Evolutionary conservation across 352 stramenopile species (phyloP), one percentile per base, ranked within the genome.

Genomic region (Saprolegnia diclina): DNA sequence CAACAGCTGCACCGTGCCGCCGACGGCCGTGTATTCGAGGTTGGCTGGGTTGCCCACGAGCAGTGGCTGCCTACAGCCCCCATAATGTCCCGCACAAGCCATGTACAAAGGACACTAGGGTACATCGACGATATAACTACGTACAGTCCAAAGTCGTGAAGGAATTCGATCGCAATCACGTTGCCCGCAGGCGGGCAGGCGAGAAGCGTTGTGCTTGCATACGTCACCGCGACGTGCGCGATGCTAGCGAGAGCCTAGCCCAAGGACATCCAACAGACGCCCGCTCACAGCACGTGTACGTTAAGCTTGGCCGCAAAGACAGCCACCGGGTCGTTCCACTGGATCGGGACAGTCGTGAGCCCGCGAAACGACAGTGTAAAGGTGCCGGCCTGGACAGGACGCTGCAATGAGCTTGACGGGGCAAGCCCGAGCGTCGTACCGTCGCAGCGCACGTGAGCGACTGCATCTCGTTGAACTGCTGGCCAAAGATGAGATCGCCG

Each of bases 391-490:
- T 90, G n/a, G n/a, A n/a, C n/a, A 24, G 2, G 35, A n/a, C 35
- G 50, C 19, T 50, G 45, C 42, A 37, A 54, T 18, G 45, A 37
- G 6, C n/a, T 5, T 29, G n/a, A 37, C 9, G 9, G 26, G 3
- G 14, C 22, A 24, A 24, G 57, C 10, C n/a, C 18, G 55, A 56
- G 21, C 10, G 0, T 65, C 79, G 44, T 45, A 91, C 83, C 19
- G 82, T 92, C 0, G 85, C 81, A 14, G 74, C 72, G 71, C 85
- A 92, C 38, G 74, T 79, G 6, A 93, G 73, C 9, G 77, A 84
- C 74, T 93, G 83, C 53, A 90, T 90, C 54, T 93, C 85, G 69
- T 93, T 93, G 72, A 88, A 87, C 72, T 93, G 85, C 61, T 81
- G 76, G 5, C 82, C 85, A 65, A 91, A 91, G 45, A 85, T 50